Evolutionary conservation across 148 eudicot species (phyloP), one percentile per base, ranked within the genome.

Genomic region (Rhododendron ferrugineum): DNA sequence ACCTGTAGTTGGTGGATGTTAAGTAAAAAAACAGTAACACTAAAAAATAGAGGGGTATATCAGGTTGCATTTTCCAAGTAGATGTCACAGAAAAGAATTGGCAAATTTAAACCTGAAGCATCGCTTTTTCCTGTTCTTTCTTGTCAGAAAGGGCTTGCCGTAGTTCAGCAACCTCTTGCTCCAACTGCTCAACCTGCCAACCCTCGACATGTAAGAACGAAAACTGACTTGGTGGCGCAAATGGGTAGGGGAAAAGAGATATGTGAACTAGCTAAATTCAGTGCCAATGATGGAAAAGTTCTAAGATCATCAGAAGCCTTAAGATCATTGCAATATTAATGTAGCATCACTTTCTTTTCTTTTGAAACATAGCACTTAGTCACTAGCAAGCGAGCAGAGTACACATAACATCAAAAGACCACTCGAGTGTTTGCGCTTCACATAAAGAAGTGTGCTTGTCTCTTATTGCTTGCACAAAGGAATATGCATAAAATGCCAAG

Each of bases 121-220:
- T 93, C 28, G 93, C 94, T 6, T 88, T 84, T 87, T 96, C 99
- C 90, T 92, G 95, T 83, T 93, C 98, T 73, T 90, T 88, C 86
- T 93, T 93, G 84, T 95, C 96, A 82, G 88, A 50, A 60, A 94
- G 93, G 83, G 87, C 84, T 85, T 92, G 94, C 75, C 87, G 92
- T 86, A 96, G 91, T 76, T 90, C 91, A 73, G 86, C 83, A 84
- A 93, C 91, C 88, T 96, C 98, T 73, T 88, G 89, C 90, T 93
- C 97, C 87, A 96, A 86, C 84, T 88, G 90, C 88, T 96, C 98
- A 90, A 93, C 89, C 99, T 96, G 92, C 82, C 88, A 36, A 10
- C 78, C 60, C 79, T 84, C 49, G 83, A 56, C 73, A 23, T 52
- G 52, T 44, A 78, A 85, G 86, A 60, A 85, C 40, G 46, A 23